Evolutionary conservation across 192 early-diverging fungal species (phyloP).

Genomic region (Coemansia sp.): DNA sequence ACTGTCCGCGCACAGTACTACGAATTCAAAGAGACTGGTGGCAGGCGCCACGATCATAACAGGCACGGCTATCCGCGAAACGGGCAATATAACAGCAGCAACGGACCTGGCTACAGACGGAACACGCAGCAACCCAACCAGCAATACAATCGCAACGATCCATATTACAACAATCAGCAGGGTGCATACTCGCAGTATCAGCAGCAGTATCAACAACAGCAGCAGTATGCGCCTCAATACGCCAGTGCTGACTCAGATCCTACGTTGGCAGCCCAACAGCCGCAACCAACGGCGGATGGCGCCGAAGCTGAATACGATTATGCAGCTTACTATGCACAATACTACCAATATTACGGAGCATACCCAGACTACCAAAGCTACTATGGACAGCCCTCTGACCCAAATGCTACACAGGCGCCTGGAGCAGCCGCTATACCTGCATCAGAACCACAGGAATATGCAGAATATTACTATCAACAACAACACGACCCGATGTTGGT

Average conservation of each 20-base stretch:
- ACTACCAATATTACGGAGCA: slow-evolving; percentile 53
- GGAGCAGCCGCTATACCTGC: neutral
- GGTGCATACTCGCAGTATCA: slow-evolving; percentile 4
- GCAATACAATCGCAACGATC: slow-evolving; percentile 10
- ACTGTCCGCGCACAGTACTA: slow-evolving; percentile 78
- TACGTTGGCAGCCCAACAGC: neutral
- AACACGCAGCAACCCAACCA: slow-evolving; percentile 13
- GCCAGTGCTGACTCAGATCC: neutral
- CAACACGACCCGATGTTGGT: neutral
- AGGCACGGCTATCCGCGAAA: slow-evolving; percentile 9
- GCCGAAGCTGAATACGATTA: slow-evolving; percentile 37
- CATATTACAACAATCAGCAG: slow-evolving; percentile 14
- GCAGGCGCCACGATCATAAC: slow-evolving; percentile 19
- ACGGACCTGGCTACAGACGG: slow-evolving; percentile 18
- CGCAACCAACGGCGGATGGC: slow-evolving; percentile 7
- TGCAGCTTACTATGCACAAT: slow-evolving; percentile 43
- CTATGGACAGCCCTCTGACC: slow-evolving; percentile 17
- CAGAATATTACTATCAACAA: slow-evolving; percentile 10
- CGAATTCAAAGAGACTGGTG: slow-evolving; percentile 47
- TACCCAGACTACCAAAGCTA: slow-evolving; percentile 47
- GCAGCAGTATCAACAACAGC: slow-evolving; percentile 14
- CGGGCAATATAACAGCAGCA: neutral
- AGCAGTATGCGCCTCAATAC: slow-evolving; percentile 11
- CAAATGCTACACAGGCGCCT: neutral
- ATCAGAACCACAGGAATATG: slow-evolving; percentile 6